These are phyloP conservation scores for Flaveria bidentis DNA, from an alignment of 129 eudicot genomes.

Conservation along the genomic window DNA sequence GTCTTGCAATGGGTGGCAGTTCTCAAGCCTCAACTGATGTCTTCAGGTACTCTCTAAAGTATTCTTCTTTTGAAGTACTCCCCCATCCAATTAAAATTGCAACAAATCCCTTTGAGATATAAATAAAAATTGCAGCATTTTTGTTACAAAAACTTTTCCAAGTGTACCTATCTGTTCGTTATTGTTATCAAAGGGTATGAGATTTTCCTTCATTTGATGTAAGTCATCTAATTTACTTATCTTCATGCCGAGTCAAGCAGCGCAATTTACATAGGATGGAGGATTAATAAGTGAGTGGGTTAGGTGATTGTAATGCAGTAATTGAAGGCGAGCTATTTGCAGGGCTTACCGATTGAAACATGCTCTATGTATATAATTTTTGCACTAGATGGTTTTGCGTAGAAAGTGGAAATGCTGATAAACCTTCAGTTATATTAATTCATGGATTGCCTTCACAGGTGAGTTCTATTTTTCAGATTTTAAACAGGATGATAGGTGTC, in stretches of 20 bases:
- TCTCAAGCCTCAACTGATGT: constrained; percentile 87
- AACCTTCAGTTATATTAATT: constrained; percentile 67
- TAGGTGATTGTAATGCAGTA: constrained; percentile 52
- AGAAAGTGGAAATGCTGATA: constrained; percentile 78
- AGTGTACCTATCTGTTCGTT: not conserved
- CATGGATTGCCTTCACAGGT: constrained; percentile 99
- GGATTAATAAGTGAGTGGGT: constrained; percentile 28
- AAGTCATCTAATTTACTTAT: not conserved
- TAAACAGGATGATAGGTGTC: not conserved
- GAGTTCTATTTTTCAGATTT: constrained; percentile 27
- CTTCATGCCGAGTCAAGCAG: constrained; percentile 19
- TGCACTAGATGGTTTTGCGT: constrained; percentile 98
- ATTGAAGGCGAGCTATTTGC: constrained; percentile 82
- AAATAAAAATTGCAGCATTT: not conserved
- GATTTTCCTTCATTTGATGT: not conserved
- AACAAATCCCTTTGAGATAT: constrained; percentile 19
- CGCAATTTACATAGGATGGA: constrained; percentile 29
- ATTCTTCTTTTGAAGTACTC: constrained; percentile 4
- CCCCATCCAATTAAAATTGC: constrained; percentile 17
- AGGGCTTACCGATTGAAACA: constrained; percentile 78
- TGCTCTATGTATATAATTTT: constrained; percentile 69
- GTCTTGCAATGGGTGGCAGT: constrained; percentile 82
- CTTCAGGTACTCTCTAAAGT: constrained; percentile 63
- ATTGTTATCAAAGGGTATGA: not conserved
- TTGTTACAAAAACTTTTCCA: not conserved